Percentiles rank a stretch among this genome's conserved stretches.
phyloP scores from a whole-genome alignment of 106 monocot species.

The Agapanthus africanus region DNA sequence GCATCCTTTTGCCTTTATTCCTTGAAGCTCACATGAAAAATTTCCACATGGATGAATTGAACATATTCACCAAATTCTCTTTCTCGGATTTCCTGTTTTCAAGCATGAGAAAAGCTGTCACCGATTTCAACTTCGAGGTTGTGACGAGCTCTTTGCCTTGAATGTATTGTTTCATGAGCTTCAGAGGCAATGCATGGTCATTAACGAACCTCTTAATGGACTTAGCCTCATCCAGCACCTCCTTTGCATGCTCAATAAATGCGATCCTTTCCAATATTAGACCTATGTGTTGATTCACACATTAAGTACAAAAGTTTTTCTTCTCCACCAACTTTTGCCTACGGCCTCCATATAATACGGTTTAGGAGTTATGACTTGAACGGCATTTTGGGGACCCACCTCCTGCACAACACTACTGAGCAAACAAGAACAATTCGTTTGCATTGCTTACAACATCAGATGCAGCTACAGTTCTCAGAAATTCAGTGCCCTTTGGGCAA shows the following conservation, averaged over 20 bases:
- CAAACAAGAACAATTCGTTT: constrained; percentile 39
- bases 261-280: constrained; percentile 61
- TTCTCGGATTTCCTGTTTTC: constrained; percentile 40
- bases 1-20: constrained; percentile 23
- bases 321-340: constrained; percentile 54
- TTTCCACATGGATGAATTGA: constrained; percentile 40
- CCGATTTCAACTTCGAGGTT: constrained; percentile 34
- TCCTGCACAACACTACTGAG: constrained; percentile 45
- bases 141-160: constrained; percentile 31
- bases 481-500: constrained; percentile 45
- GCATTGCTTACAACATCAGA: constrained; percentile 35
- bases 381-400: constrained; percentile 49
- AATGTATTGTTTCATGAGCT: constrained; percentile 45
- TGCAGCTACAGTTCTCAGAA: constrained; percentile 64
- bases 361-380: constrained; percentile 62
- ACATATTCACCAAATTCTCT: constrained; percentile 48
- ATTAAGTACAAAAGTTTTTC: constrained; percentile 43
- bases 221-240: constrained; percentile 36
- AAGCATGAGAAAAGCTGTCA: constrained; percentile 48
- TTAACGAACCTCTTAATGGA: constrained; percentile 56
- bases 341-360: constrained; percentile 47
- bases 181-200: constrained; percentile 34
- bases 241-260: constrained; percentile 34
- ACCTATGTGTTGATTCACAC: constrained; percentile 62
- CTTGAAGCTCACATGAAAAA: constrained; percentile 38